phyloP scores from a whole-genome alignment of 225 moss, liverwort and hornwort genomes.

The Antitrichia curtipendula region DNA sequence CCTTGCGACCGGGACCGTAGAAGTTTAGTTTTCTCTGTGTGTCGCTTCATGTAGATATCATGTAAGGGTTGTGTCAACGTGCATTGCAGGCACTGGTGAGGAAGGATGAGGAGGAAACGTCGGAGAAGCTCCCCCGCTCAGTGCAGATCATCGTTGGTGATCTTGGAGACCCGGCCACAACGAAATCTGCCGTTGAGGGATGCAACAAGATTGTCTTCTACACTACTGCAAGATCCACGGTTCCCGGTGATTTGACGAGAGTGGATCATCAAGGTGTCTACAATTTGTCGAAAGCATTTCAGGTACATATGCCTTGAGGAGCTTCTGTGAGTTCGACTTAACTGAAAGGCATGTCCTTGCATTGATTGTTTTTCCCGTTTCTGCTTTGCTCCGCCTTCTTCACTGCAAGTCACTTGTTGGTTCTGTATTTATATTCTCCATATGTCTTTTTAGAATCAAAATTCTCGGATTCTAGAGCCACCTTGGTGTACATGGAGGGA shows the following conservation, averaged over 20 bases:
- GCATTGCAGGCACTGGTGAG: constrained; percentile 56
- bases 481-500: background rate
- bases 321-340: background rate
- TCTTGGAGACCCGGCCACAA: constrained; percentile 56
- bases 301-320: constrained; percentile 10
- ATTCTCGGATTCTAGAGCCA: background rate
- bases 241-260: constrained; percentile 72
- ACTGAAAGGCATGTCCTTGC: background rate
- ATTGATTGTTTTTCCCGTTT: background rate
- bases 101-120: constrained; percentile 45
- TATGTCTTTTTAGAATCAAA: background rate
- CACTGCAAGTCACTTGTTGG: background rate
- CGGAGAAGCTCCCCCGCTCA: constrained; percentile 70
- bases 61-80: background rate
- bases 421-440: background rate
- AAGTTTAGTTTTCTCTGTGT: background rate
- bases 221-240: constrained; percentile 66
- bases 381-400: background rate
- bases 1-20: background rate
- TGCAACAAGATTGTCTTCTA: constrained; percentile 89
- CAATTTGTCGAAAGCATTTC: constrained; percentile 85
- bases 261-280: constrained; percentile 86
- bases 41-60: background rate
- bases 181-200: constrained; percentile 66
- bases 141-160: constrained; percentile 72